phyloP scores from a whole-genome alignment of 371 early-diverging fungal genomes.

The Mortierella polycephala region DNA sequence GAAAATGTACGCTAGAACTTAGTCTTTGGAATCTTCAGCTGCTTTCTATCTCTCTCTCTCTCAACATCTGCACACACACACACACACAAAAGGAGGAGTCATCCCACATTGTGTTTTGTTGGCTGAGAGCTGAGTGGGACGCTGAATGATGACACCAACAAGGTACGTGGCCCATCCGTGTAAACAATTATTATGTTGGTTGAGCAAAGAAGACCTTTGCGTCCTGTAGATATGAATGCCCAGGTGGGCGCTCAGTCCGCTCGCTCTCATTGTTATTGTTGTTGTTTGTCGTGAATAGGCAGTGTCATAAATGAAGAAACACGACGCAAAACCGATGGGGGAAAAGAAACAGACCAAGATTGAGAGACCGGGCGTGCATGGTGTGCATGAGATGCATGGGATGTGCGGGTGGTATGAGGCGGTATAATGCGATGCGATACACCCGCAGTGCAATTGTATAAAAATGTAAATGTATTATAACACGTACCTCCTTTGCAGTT shows the following conservation, averaged over 20 bases:
- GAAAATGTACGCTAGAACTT: not conserved
- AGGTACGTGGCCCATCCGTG: not conserved
- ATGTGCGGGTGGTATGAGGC: too few species aligned
- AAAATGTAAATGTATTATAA: too few species aligned
- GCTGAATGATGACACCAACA: not conserved
- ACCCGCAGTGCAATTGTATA: too few species aligned
- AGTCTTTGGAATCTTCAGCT: too few species aligned
- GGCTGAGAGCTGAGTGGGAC: not conserved
- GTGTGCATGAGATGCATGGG: not conserved
- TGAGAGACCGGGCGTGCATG: not conserved
- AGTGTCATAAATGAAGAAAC: not conserved
- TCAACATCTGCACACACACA: not conserved
- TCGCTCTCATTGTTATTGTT: too few species aligned
- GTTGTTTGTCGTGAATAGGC: not conserved
- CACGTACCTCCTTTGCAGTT: slow-evolving; percentile 47
- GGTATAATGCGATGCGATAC: too few species aligned
- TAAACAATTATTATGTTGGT: not conserved
- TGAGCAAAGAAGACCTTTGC: not conserved
- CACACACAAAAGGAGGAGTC: not conserved
- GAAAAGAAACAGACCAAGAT: not conserved
- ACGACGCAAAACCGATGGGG: not conserved
- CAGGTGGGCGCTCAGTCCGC: too few species aligned
- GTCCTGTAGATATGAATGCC: too few species aligned
- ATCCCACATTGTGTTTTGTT: not conserved
- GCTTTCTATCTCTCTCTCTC: not conserved